Conservation (phyloP, 306 rosid genomes). For the Vicia villosa region DNA sequence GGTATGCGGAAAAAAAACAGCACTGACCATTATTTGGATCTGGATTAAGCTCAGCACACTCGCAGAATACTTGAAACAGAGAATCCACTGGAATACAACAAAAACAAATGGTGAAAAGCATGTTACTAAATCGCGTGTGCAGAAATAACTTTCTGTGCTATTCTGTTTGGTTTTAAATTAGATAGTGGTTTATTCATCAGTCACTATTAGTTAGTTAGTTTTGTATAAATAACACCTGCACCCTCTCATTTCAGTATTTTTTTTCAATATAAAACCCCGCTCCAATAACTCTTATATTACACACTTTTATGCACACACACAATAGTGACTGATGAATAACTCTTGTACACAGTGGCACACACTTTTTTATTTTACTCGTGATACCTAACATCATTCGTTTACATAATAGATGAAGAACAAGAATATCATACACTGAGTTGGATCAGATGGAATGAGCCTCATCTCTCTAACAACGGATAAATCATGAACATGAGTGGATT, state of each 20-base stretch:
- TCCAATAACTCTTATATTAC: neutral
- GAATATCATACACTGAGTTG: conserved; percentile 46
- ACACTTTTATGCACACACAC: neutral
- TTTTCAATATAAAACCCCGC: neutral
- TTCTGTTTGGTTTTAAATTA: neutral
- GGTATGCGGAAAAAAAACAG: neutral
- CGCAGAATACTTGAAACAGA: conserved; percentile 72
- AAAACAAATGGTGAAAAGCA: neutral
- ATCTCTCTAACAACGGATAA: conserved; percentile 73
- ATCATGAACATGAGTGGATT: conserved; percentile 48
- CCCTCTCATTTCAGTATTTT: neutral
- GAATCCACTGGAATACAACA: conserved; percentile 60
- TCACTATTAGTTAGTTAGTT: too few species aligned
- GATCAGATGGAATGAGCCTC: conserved; percentile 92
- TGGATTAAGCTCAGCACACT: conserved; percentile 94
- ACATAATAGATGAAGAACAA: neutral
- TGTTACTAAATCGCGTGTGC: neutral
- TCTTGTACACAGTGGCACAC: neutral
- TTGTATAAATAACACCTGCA: too few species aligned
- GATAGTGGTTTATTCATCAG: too few species aligned
- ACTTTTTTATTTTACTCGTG: neutral
- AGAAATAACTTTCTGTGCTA: neutral
- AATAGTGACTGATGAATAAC: too few species aligned
- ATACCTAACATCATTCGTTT: neutral
- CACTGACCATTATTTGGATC: conserved; percentile 74